phyloP scores from a whole-genome alignment of 2,329 filamentous ascomycete species.

The Ambrosiella beaveri region DNA sequence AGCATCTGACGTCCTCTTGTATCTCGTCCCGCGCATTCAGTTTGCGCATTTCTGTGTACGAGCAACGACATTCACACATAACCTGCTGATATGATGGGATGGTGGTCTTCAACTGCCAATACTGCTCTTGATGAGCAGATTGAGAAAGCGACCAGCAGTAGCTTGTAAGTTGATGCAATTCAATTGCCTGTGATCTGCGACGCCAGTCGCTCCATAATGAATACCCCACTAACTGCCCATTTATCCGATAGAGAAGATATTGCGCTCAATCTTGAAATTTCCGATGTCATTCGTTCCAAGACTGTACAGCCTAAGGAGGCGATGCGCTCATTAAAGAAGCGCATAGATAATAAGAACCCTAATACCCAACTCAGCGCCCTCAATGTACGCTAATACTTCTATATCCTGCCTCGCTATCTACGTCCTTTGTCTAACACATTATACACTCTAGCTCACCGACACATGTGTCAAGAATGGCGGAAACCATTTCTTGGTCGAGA shows the following conservation, averaged over 20 bases:
- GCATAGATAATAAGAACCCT: constrained; percentile 93
- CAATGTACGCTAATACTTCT: constrained; percentile 39
- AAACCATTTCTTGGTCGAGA: constrained; percentile 83
- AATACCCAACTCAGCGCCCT: constrained; percentile 92
- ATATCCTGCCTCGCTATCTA: not conserved
- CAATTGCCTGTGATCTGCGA: not conserved
- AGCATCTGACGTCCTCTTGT: not conserved
- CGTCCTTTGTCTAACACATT: not conserved
- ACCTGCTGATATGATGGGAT: constrained; percentile 60
- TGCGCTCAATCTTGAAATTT: constrained; percentile 92
- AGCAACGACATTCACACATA: not conserved
- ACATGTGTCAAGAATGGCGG: constrained; percentile 98
- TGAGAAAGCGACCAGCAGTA: constrained; percentile 84
- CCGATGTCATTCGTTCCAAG: constrained; percentile 92
- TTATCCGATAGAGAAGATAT: constrained; percentile 62
- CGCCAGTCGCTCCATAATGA: not conserved
- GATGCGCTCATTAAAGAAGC: constrained; percentile 86
- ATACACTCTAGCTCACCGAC: constrained; percentile 58
- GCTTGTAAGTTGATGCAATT: constrained; percentile 45
- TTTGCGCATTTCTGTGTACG: not conserved
- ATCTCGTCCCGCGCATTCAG: not conserved
- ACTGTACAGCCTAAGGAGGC: constrained; percentile 94
- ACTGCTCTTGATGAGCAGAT: constrained; percentile 93
- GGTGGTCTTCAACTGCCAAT: constrained; percentile 87
- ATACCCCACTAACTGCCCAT: constrained; percentile 15